A percentile compares a stretch with the other conserved stretches of the same genome.
Evolutionary conservation across 257 asterid genomes (phyloP).

Genomic region (Jasminum sambac): DNA sequence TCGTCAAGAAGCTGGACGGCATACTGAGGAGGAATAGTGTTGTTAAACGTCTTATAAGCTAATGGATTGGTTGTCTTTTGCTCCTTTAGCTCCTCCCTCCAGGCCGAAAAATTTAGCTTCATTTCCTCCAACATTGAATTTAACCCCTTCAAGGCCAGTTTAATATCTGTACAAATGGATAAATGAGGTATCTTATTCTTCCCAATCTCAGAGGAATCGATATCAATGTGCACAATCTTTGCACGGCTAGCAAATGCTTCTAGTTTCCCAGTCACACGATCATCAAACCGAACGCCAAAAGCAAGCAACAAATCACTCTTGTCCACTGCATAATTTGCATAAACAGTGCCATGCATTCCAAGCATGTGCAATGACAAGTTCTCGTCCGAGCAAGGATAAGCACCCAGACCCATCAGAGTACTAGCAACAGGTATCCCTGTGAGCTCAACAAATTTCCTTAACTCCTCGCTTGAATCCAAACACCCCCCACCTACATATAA

Average conservation of each 20-base stretch:
- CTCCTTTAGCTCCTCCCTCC: conserved; percentile 29
- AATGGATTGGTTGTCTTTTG: conserved; percentile 20
- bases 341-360: conserved; percentile 29
- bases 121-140: conserved; percentile 12
- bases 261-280: conserved; percentile 23
- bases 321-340: conserved; percentile 28
- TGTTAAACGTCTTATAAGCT: conserved; percentile 2
- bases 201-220: conserved; percentile 24
- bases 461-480: conserved; percentile 22
- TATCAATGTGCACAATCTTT: conserved; percentile 29
- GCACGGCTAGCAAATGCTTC: conserved; percentile 27
- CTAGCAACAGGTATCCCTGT: conserved; percentile 27
- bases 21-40: conserved; percentile 25
- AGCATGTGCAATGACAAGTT: conserved; percentile 31
- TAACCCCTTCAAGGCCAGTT: conserved; percentile 23
- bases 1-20: conserved; percentile 25
- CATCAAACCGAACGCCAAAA: conserved; percentile 24
- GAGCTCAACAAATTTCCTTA: conserved; percentile 23
- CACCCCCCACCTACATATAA: conserved; percentile 34
- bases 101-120: conserved; percentile 12
- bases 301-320: conserved; percentile 29
- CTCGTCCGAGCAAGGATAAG: conserved; percentile 29
- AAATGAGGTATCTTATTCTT: conserved; percentile 22
- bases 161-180: conserved; percentile 20
- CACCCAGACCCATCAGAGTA: conserved; percentile 27